Percentiles rank a stretch among this genome's conserved stretches.
These are phyloP conservation scores for Prunella vulgaris DNA, from an alignment of 257 asterid genomes.

Conservation along the genomic window DNA sequence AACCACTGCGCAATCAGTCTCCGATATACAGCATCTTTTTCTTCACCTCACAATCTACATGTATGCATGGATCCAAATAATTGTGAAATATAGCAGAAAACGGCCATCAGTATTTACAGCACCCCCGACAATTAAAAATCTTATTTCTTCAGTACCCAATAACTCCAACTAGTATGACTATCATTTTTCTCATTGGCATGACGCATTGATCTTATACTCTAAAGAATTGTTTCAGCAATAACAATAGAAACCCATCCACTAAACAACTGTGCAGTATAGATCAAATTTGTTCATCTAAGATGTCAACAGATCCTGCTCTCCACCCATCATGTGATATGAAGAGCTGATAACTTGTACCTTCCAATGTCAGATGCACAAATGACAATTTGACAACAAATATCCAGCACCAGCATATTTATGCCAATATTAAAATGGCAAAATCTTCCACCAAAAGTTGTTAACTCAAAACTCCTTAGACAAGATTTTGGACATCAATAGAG, in stretches of 20 bases:
- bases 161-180: slow-evolving; percentile 17
- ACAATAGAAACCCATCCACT: slow-evolving; percentile 18
- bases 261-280: slow-evolving; percentile 19
- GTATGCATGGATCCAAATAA: slow-evolving; percentile 9
- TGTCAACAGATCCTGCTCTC: slow-evolving; percentile 28
- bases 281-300: slow-evolving; percentile 20
- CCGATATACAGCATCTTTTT: slow-evolving; percentile 15
- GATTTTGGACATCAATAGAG: slow-evolving; percentile 21
- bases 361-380: slow-evolving; percentile 19
- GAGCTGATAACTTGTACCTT: slow-evolving; percentile 31
- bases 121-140: slow-evolving; percentile 4
- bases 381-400: slow-evolving; percentile 12
- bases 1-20: slow-evolving; percentile 14
- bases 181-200: slow-evolving; percentile 19
- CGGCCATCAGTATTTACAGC: slow-evolving; percentile 21
- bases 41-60: slow-evolving; percentile 21
- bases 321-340: slow-evolving; percentile 27
- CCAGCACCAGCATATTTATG: slow-evolving; percentile 23
- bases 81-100: slow-evolving; percentile 21
- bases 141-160: slow-evolving; percentile 21
- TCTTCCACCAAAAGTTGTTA: slow-evolving; percentile 28
- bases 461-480: slow-evolving; percentile 25
- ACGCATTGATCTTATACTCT: slow-evolving; percentile 19
- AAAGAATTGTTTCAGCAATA: slow-evolving; percentile 18
- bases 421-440: slow-evolving; percentile 14